Conservation (phyloP, 176 grass and related monocot species). For the Thinopyrum elongatum region DNA sequence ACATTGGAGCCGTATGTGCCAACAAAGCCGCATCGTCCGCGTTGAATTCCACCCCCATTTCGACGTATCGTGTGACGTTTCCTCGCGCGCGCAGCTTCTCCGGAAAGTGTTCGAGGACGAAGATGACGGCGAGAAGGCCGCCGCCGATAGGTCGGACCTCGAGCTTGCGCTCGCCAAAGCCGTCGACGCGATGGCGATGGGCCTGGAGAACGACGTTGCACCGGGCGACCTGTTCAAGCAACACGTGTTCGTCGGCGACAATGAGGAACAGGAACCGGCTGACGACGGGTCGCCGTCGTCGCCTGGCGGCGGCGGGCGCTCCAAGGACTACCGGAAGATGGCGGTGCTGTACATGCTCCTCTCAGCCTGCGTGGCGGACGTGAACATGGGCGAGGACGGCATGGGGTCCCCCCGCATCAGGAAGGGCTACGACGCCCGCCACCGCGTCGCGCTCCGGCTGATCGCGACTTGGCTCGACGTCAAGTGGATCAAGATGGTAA, state of each 20-base stretch:
- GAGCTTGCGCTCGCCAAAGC: conserved; percentile 84
- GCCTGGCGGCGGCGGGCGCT: not conserved
- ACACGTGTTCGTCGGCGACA: not conserved
- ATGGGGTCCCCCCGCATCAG: conserved; percentile 49
- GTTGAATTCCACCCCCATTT: not conserved
- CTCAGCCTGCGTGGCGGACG: conserved; percentile 91
- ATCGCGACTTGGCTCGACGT: conserved; percentile 87
- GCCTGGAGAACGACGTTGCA: conserved; percentile 34
- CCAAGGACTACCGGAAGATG: conserved; percentile 65
- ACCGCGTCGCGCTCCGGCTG: conserved; percentile 82
- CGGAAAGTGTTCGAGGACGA: conserved; percentile 81
- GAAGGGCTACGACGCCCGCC: conserved; percentile 96
- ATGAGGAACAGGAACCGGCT: not conserved
- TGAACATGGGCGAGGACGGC: conserved; percentile 55
- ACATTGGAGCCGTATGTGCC: conserved; percentile 71
- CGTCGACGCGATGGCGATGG: conserved; percentile 85
- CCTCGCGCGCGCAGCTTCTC: conserved; percentile 48
- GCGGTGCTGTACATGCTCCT: conserved; percentile 87
- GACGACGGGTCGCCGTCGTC: not conserved
- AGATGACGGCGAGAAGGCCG: conserved; percentile 49
- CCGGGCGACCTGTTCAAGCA: not conserved
- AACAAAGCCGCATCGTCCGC: not conserved
- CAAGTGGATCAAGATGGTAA: conserved; percentile 79
- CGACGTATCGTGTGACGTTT: not conserved
- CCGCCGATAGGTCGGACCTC: conserved; percentile 59